phyloP scores from a whole-genome alignment of 495 filamentous ascomycete genomes.

The Trichoderma asperelloides region DNA sequence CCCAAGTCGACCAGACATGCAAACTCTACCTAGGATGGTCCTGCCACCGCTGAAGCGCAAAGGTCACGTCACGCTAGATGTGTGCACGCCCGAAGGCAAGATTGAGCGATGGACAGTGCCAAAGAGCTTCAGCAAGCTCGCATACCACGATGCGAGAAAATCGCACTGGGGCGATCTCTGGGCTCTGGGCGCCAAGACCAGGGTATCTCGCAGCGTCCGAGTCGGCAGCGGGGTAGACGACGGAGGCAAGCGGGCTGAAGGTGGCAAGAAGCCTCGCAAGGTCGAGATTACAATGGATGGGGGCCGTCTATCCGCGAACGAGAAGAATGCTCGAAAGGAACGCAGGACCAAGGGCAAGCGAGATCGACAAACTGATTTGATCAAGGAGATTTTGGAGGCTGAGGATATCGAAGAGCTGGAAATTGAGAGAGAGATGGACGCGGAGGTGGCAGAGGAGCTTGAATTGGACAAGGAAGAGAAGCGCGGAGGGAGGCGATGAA shows the following conservation, averaged over 20 bases:
- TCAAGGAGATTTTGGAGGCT: slow-evolving; percentile 25
- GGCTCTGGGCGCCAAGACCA: slow-evolving; percentile 89
- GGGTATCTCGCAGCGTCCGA: slow-evolving; percentile 50
- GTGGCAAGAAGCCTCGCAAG: slow-evolving; percentile 19
- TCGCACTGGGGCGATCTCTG: slow-evolving; percentile 87
- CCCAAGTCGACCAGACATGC: slow-evolving; percentile 37
- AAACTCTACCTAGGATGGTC: slow-evolving; percentile 69
- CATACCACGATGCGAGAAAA: slow-evolving; percentile 88
- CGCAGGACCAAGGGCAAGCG: slow-evolving; percentile 16
- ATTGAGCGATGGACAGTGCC: slow-evolving; percentile 96
- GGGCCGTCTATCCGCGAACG: slow-evolving; percentile 16
- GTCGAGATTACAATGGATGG: slow-evolving; percentile 14
- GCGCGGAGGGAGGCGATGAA: neutral
- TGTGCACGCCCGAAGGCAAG: slow-evolving; percentile 77
- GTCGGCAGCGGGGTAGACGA: slow-evolving; percentile 39
- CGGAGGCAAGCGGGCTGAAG: slow-evolving; percentile 2
- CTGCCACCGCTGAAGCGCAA: slow-evolving; percentile 75
- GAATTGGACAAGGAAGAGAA: neutral
- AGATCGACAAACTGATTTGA: slow-evolving; percentile 21
- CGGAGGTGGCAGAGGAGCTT: slow-evolving; percentile 16
- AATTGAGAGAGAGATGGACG: slow-evolving; percentile 10
- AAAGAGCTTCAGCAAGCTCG: slow-evolving; percentile 64
- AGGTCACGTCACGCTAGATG: slow-evolving; percentile 79
- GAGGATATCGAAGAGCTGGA: slow-evolving; percentile 13
- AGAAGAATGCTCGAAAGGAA: slow-evolving; percentile 14